Percentiles rank a stretch among this genome's conserved stretches.
Evolutionary conservation across 257 asterid species (phyloP).

Genomic region (Primulina huaijiensis): DNA sequence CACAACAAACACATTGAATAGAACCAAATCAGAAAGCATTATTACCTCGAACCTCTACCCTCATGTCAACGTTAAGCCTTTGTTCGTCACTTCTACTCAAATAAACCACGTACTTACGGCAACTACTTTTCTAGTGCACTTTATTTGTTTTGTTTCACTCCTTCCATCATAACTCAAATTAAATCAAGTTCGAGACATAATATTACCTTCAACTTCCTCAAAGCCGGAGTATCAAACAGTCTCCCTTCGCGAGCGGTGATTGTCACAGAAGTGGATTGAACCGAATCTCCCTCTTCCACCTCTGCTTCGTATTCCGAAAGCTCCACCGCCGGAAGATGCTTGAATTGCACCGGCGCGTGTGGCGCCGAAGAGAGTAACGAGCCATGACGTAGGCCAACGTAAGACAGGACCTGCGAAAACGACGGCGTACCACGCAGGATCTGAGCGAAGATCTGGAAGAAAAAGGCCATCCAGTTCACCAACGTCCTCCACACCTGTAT

Average conservation of each 20-base stretch:
- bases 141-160: no score
- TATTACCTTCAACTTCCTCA: not conserved
- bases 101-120: not conserved
- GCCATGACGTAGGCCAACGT: conserved; percentile 53
- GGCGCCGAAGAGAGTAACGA: conserved; percentile 43
- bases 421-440: conserved; percentile 88
- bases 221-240: not conserved
- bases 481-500: conserved; percentile 80
- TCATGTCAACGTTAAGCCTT: not conserved
- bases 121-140: not conserved
- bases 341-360: conserved; percentile 23
- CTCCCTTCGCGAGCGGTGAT: not conserved
- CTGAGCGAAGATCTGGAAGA: conserved; percentile 92
- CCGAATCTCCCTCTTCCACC: not conserved
- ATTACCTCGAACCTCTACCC: not conserved
- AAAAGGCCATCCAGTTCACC: conserved; percentile 76
- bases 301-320: not conserved
- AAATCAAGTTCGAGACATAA: not conserved
- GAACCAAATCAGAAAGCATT: not conserved
- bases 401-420: conserved; percentile 60
- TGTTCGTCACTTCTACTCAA: not conserved
- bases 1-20: not conserved
- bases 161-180: not conserved
- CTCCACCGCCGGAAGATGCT: conserved; percentile 19
- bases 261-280: not conserved